Base-by-base conservation (phyloP, 2,329 filamentous ascomycete species). In the Colletotrichum cuscutae region DNA sequence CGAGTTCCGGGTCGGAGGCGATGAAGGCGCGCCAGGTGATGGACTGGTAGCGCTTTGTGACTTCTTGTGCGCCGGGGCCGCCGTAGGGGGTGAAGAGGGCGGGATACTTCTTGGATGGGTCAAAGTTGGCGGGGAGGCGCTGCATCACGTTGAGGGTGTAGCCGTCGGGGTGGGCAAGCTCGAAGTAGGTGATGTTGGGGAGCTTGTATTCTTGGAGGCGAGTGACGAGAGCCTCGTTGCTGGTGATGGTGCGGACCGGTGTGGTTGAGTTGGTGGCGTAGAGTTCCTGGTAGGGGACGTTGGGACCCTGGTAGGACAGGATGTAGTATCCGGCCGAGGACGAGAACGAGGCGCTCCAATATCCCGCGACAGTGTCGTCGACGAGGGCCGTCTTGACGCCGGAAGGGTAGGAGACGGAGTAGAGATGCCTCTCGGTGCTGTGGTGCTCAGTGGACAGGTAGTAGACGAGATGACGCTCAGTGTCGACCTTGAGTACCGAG, bases 221-320 rank as follows among this genome's bases (percentile, higher is more conserved):
- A 28, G 85, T 79, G 77, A 88, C 86, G 2, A 92, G 84, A 0
- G 78, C 84, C n/a, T 86, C 85, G 79, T 93, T 93, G 77, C 88
- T 87, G 11, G 88, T 87, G 9, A 94, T 84, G 0, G 87, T 89
- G 6, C 89, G 87, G 9, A 93, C 80, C 0, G 90, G 87, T 8
- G 77, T 77, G 24, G 85, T 87, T 24, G 86, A 86, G 77, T 91
- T 88, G 73, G 87, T 79, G 0, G 88, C 82, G 81, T 92, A 92
- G 1, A 94, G 84, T 74, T 92, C 90, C 77, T 93, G 91, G 80
- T 92, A 93, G 0, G 92, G 91, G 0, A 94, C 89, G 67, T 93
- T 88, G 0, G 92, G 92, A 0, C 92, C 92, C 22, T 83, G 81
- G 78, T 94, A 94, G 64, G 83, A 87, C 3, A 93, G 86, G 54